phyloP scores from a whole-genome alignment of 106 monocot species.

The Dendrobium catenatum region DNA sequence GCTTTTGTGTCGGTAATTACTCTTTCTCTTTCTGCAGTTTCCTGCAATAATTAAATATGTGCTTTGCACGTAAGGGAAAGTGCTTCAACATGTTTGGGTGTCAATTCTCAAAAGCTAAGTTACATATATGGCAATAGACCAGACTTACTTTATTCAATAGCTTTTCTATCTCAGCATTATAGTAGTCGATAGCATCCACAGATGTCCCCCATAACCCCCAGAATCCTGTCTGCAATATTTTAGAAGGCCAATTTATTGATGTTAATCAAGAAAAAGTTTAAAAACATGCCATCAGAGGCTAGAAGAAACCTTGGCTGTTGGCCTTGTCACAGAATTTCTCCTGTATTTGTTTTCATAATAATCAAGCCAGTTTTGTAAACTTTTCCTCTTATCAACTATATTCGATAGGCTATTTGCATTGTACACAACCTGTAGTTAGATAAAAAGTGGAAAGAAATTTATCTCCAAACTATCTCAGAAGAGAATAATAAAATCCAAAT shows the following conservation, averaged over 20 bases:
- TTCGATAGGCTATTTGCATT: conserved; percentile 65
- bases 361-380: conserved; percentile 66
- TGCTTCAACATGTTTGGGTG: not conserved
- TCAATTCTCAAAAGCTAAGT: not conserved
- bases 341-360: conserved; percentile 65
- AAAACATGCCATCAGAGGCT: not conserved
- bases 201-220: conserved; percentile 67
- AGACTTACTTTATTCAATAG: conserved; percentile 47
- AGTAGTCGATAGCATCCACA: conserved; percentile 73
- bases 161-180: conserved; percentile 36
- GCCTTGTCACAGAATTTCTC: conserved; percentile 45
- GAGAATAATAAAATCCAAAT: not conserved
- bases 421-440: conserved; percentile 47
- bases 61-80: not conserved
- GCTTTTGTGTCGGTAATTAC: conserved; percentile 48
- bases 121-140: not conserved
- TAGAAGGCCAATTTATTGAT: not conserved
- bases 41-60: conserved; percentile 29
- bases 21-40: conserved; percentile 55
- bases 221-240: conserved; percentile 54
- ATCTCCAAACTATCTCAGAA: not conserved
- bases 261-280: not conserved
- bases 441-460: not conserved
- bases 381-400: conserved; percentile 60
- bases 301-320: conserved; percentile 53